phyloP scores from a whole-genome alignment of 306 rosid genomes.

The Malus asiatica region DNA sequence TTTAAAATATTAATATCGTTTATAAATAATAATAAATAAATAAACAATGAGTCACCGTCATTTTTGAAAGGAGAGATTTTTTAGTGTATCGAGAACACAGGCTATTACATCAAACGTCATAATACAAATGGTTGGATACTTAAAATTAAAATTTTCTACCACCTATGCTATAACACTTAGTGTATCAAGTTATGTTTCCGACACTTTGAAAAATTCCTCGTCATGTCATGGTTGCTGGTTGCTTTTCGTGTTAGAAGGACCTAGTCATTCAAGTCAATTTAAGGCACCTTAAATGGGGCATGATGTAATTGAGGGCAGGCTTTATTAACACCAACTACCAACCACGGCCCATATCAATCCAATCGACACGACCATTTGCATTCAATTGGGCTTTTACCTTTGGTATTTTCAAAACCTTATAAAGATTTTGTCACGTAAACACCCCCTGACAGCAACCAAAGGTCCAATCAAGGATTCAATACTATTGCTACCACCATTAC shows the following conservation, averaged over 20 bases:
- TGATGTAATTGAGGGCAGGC: not conserved
- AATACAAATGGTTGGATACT: too few relatives aligned
- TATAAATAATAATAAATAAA: too few relatives aligned
- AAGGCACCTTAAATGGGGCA: not conserved
- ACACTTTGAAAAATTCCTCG: accelerated
- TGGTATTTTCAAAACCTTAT: not conserved
- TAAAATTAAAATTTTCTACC: too few relatives aligned
- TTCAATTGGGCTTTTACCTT: constrained; percentile 23
- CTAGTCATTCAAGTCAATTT: not conserved
- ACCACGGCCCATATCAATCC: not conserved
- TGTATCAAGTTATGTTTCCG: too few relatives aligned
- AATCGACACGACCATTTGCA: not conserved
- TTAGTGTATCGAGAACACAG: too few relatives aligned
- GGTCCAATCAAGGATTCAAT: not conserved
- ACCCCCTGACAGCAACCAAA: constrained; percentile 6
- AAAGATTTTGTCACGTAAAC: constrained; percentile 2
- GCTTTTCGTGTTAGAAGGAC: not conserved
- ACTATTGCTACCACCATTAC: not conserved
- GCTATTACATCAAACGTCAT: too few relatives aligned
- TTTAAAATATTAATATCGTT: too few relatives aligned
- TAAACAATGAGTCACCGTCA: not conserved
- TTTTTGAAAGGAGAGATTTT: too few relatives aligned
- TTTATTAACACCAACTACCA: constrained; percentile 7
- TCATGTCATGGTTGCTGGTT: not conserved
- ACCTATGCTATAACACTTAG: too few relatives aligned